A percentile compares a stretch with the other conserved stretches of the same genome.
Evolutionary conservation across 2,329 filamentous ascomycete species (phyloP).

Genomic region (Hypoxylon sp.): DNA sequence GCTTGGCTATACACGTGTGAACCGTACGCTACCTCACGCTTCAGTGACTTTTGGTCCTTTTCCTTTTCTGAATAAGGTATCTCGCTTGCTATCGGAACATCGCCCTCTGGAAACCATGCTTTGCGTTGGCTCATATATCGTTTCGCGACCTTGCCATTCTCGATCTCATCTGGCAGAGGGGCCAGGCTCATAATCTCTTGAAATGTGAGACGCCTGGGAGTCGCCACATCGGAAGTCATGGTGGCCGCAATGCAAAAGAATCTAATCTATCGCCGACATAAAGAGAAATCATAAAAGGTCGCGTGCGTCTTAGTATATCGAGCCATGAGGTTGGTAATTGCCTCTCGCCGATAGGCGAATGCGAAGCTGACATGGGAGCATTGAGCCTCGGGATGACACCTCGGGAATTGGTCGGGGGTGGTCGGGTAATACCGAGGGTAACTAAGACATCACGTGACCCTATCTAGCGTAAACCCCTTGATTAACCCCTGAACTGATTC

Average conservation of each 20-base stretch:
- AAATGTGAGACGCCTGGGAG: constrained; percentile 49
- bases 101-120: constrained; percentile 53
- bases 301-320: background rate
- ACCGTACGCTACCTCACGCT: constrained; percentile 54
- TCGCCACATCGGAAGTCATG: constrained; percentile 14
- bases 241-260: background rate
- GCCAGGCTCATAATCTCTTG: constrained; percentile 55
- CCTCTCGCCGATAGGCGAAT: background rate
- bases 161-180: constrained; percentile 47
- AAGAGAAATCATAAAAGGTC: background rate
- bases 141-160: constrained; percentile 39
- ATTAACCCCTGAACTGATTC: background rate
- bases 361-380: background rate
- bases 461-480: background rate
- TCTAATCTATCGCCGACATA: background rate
- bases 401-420: background rate
- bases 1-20: constrained; percentile 62
- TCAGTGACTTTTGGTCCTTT: background rate
- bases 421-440: background rate
- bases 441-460: constrained; percentile 7
- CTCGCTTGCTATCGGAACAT: constrained; percentile 44
- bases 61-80: background rate
- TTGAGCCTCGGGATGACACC: background rate
- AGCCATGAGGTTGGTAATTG: background rate
- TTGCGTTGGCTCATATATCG: constrained; percentile 55